Percentiles rank a stretch among this genome's conserved stretches.
phyloP scores from a whole-genome alignment of 1,284 basidiomycete species.

The Veloboletus limbatus region DNA sequence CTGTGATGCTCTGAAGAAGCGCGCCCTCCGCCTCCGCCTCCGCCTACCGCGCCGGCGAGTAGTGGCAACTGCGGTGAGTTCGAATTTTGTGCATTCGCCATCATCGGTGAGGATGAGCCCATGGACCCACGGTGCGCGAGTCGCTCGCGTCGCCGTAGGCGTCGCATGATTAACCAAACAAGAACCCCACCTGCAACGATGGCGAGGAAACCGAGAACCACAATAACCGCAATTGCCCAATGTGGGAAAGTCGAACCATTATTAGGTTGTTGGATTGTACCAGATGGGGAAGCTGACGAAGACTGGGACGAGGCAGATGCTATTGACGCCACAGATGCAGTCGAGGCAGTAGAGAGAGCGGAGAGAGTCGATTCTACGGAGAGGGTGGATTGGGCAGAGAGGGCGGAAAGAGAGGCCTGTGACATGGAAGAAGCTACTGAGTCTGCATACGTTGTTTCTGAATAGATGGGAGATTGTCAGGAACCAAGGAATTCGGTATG shows the following conservation, averaged over 20 bases:
- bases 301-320: conserved; percentile 30
- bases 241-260: conserved; percentile 56
- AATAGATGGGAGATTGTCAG: conserved; percentile 12
- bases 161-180: conserved; percentile 67
- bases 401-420: conserved; percentile 40
- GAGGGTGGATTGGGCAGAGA: conserved; percentile 37
- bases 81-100: conserved; percentile 50
- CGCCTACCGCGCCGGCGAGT: conserved; percentile 38
- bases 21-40: conserved; percentile 31
- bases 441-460: conserved; percentile 73
- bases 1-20: conserved; percentile 32
- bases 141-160: conserved; percentile 51
- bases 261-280: conserved; percentile 46
- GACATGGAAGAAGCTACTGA: conserved; percentile 55
- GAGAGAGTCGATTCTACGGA: conserved; percentile 30
- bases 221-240: conserved; percentile 88
- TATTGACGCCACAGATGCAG: conserved; percentile 20
- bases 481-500: conserved; percentile 3
- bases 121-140: conserved; percentile 68
- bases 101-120: conserved; percentile 78
- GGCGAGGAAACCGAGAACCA: conserved; percentile 77
- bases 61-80: conserved; percentile 52
- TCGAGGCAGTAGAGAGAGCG: conserved; percentile 23
- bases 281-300: conserved; percentile 30
- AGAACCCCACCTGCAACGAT: conserved; percentile 65